Percentiles rank a stretch among this genome's conserved stretches.
These are phyloP conservation scores for Exophiala viscosa DNA, from an alignment of 2,329 filamentous ascomycete species.

Conservation along the genomic window DNA sequence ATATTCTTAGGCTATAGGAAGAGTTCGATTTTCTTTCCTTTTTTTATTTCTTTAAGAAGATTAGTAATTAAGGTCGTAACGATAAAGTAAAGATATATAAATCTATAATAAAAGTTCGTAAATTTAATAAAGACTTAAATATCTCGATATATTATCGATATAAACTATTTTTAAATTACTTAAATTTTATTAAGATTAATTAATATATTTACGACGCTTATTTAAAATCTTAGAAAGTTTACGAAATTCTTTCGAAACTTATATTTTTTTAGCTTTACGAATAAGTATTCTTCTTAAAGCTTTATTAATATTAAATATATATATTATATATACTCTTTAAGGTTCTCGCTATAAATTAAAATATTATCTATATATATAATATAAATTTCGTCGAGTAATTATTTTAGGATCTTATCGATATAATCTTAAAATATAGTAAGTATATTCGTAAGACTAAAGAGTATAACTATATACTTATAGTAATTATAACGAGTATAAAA, in stretches of 20 bases:
- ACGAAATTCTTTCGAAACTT: background rate
- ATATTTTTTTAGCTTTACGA: background rate
- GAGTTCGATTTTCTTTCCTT: no score
- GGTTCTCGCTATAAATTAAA: conserved; percentile 29
- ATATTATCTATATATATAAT: conserved; percentile 30
- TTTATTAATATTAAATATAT: conserved; percentile 12
- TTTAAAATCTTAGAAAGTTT: conserved; percentile 8
- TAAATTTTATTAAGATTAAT: conserved; percentile 21
- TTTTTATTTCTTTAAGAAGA: no score
- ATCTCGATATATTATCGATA: no score
- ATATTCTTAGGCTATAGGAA: no score
- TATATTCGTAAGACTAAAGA: conserved; percentile 7
- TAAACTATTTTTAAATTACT: conserved; percentile 22
- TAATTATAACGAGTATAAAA: conserved; percentile 9
- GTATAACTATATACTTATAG: conserved; percentile 10
- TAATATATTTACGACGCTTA: conserved; percentile 13
- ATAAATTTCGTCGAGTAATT: conserved; percentile 14
- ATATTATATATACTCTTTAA: conserved; percentile 19
- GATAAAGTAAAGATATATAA: no score
- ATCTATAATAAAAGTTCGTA: no score
- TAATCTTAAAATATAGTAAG: conserved; percentile 29
- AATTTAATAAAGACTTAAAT: no score
- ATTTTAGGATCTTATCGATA: conserved; percentile 29
- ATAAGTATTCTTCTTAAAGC: conserved; percentile 5
- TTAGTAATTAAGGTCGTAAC: no score